phyloP scores from a whole-genome alignment of 768 basidiomycete genomes.

The Lactifluus hygrophoroides region DNA sequence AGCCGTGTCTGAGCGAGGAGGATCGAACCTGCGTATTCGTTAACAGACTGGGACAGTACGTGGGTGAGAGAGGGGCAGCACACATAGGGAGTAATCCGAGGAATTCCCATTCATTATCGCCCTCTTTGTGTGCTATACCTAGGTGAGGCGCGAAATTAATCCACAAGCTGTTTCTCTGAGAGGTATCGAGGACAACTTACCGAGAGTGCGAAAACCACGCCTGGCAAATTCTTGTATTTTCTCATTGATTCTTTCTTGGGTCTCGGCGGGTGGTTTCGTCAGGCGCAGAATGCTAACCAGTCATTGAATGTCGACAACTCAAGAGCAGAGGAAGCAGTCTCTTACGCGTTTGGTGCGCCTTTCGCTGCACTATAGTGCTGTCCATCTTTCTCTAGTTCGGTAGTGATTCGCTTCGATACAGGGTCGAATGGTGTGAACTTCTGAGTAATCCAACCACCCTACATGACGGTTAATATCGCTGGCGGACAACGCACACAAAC shows the following conservation, averaged over 20 bases:
- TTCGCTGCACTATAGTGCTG: slow-evolving; percentile 36
- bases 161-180: not conserved
- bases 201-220: slow-evolving; percentile 38
- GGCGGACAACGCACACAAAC: not conserved
- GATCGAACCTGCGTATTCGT: slow-evolving; percentile 35
- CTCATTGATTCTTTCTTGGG: slow-evolving; percentile 29
- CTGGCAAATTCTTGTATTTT: slow-evolving; percentile 33
- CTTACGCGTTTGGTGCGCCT: slow-evolving; percentile 38
- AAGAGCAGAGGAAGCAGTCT: not conserved
- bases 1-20: slow-evolving; percentile 38
- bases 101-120: slow-evolving; percentile 35
- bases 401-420: slow-evolving; percentile 43
- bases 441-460: slow-evolving; percentile 36
- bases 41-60: not conserved
- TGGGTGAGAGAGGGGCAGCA: not conserved
- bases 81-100: slow-evolving; percentile 31
- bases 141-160: not conserved
- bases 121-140: slow-evolving; percentile 38
- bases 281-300: slow-evolving; percentile 34
- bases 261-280: slow-evolving; percentile 27
- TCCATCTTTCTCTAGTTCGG: slow-evolving; percentile 38
- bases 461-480: slow-evolving; percentile 8
- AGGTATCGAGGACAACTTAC: not conserved
- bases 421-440: slow-evolving; percentile 43
- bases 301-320: not conserved